phyloP scores from a whole-genome alignment of 768 basidiomycete species.

The Boletus sensibilis region DNA sequence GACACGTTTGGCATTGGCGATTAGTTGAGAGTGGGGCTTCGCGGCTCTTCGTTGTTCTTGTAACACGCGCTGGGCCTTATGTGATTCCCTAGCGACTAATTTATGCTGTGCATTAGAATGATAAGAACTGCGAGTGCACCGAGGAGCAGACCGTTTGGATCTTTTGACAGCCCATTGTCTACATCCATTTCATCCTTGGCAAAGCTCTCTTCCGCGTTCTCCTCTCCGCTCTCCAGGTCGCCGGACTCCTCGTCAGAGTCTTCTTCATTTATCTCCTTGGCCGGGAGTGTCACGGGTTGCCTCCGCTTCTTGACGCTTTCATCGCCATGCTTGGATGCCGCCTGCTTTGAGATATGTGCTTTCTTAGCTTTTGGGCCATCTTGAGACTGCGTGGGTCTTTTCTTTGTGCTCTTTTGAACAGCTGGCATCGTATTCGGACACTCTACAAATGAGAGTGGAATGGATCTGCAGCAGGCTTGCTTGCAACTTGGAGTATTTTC shows the following conservation, averaged over 20 bases:
- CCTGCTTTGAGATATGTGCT: slow-evolving; percentile 41
- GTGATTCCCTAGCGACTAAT: slow-evolving; percentile 64
- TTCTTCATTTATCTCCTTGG: slow-evolving; percentile 35
- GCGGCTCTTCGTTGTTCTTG: slow-evolving; percentile 70
- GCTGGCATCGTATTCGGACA: slow-evolving; percentile 38
- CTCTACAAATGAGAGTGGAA: background rate
- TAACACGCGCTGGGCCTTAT: slow-evolving; percentile 65
- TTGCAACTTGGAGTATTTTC: background rate
- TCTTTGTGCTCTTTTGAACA: slow-evolving; percentile 44
- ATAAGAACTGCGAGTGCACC: background rate
- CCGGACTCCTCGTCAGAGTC: slow-evolving; percentile 38
- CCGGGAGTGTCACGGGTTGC: slow-evolving; percentile 51
- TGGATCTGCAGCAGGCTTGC: background rate
- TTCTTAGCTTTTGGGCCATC: slow-evolving; percentile 54
- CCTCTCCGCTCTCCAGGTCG: slow-evolving; percentile 33
- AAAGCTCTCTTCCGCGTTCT: slow-evolving; percentile 17
- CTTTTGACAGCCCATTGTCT: slow-evolving; percentile 38
- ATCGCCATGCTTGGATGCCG: slow-evolving; percentile 15
- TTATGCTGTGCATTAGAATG: slow-evolving; percentile 4
- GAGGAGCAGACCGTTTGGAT: slow-evolving; percentile 56
- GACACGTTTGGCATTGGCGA: slow-evolving; percentile 68
- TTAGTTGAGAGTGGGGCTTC: slow-evolving; percentile 72
- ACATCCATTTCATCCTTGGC: slow-evolving; percentile 35
- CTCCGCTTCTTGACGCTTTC: slow-evolving; percentile 56
- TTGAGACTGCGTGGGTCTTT: slow-evolving; percentile 48